Conservation (phyloP, 1,284 basidiomycete genomes). For the Earliella scabrosa region DNA sequence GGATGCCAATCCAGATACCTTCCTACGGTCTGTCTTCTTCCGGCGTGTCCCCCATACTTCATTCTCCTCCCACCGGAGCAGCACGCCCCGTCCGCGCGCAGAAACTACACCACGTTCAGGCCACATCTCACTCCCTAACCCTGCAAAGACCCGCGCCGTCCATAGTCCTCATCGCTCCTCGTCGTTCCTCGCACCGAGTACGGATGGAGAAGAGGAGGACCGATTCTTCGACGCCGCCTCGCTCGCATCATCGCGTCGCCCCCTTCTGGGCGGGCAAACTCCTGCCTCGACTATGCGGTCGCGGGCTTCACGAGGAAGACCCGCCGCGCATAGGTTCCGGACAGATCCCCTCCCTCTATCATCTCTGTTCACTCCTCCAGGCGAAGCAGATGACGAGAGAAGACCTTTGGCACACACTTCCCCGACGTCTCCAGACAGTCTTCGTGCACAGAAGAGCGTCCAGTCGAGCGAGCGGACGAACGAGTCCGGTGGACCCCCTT, state of each 20-base stretch:
- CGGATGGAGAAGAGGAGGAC: constrained; percentile 26
- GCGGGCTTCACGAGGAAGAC: constrained; percentile 21
- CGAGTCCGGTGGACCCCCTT: constrained; percentile 18
- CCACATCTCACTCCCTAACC: constrained; percentile 20
- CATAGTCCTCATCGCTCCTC: constrained; percentile 27
- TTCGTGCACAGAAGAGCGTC: constrained; percentile 14
- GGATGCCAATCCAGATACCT: constrained; percentile 36
- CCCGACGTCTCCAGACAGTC: constrained; percentile 5
- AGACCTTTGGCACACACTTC: neutral
- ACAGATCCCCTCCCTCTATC: constrained; percentile 31
- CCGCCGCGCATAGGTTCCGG: constrained; percentile 24
- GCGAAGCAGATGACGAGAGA: constrained; percentile 15
- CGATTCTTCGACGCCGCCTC: constrained; percentile 30
- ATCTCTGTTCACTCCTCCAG: constrained; percentile 20
- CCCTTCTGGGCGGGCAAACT: constrained; percentile 19
- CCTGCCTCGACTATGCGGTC: constrained; percentile 32
- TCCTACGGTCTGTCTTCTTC: constrained; percentile 61
- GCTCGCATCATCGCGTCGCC: constrained; percentile 32
- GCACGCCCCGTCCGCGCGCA: constrained; percentile 28
- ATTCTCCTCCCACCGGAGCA: constrained; percentile 56
- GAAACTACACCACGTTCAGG: constrained; percentile 17
- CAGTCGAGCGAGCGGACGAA: constrained; percentile 14
- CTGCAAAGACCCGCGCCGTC: constrained; percentile 9
- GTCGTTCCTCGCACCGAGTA: constrained; percentile 24
- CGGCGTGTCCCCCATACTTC: constrained; percentile 26